Percentiles rank a stretch among this genome's conserved stretches.
Evolutionary conservation across 139 green algal species (phyloP).

Genomic region (Desmodesmus armatus): DNA sequence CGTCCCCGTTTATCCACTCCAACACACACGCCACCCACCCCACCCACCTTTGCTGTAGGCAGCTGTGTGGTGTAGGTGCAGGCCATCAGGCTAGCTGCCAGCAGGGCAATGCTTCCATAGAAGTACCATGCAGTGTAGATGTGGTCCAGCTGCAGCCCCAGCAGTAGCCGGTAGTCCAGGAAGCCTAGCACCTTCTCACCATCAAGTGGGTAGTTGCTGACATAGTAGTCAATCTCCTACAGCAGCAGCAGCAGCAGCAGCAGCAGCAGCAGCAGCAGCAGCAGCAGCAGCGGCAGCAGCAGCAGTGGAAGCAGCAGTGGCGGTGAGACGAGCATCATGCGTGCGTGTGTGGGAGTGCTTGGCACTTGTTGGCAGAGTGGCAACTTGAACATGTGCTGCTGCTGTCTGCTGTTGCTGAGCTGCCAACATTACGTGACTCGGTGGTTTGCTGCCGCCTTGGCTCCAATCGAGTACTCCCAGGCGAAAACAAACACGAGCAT

Average conservation of each 20-base stretch:
- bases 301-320: background rate
- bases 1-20: too few relatives aligned
- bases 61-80: slow-evolving; percentile 94
- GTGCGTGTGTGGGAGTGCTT: too few relatives aligned
- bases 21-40: too few relatives aligned
- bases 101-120: slow-evolving; percentile 81
- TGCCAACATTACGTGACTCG: too few relatives aligned
- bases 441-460: too few relatives aligned
- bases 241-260: background rate
- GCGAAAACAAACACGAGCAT: too few relatives aligned
- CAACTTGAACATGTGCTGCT: too few relatives aligned
- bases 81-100: slow-evolving; percentile 89
- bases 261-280: slow-evolving; percentile 1
- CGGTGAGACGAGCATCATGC: too few relatives aligned
- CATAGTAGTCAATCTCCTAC: slow-evolving; percentile 70
- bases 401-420: background rate
- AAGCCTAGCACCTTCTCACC: slow-evolving; percentile 83
- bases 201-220: slow-evolving; percentile 68
- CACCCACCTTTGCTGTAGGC: slow-evolving; percentile 84
- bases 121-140: slow-evolving; percentile 94
- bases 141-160: slow-evolving; percentile 85
- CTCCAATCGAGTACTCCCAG: too few relatives aligned
- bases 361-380: too few relatives aligned
- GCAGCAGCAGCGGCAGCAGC: background rate
- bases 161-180: slow-evolving; percentile 79